Conservation (phyloP, 352 stramenopile genomes). For the Phytophthora multivora region DNA sequence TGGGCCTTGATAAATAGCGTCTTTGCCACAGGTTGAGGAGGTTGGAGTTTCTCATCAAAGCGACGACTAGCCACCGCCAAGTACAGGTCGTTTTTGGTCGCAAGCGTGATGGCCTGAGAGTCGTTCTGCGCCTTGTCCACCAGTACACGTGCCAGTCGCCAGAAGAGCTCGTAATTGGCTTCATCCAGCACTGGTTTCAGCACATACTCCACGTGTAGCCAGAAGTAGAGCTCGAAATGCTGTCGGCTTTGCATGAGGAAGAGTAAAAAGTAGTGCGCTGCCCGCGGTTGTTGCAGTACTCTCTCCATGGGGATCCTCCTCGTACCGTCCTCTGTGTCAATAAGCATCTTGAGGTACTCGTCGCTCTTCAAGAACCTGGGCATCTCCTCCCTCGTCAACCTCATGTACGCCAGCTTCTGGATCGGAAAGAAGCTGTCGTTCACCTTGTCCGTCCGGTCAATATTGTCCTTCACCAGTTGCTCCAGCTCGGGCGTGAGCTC, state of each 20-base stretch:
- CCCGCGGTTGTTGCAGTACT: conserved; percentile 75
- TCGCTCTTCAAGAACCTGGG: conserved; percentile 84
- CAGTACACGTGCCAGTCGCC: conserved; percentile 66
- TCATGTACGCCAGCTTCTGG: conserved; percentile 87
- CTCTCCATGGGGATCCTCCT: conserved; percentile 81
- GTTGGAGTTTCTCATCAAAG: conserved; percentile 50
- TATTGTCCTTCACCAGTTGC: conserved; percentile 74
- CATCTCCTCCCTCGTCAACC: conserved; percentile 80
- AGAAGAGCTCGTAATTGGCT: conserved; percentile 61
- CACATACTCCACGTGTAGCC: conserved; percentile 88
- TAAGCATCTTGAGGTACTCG: conserved; percentile 87
- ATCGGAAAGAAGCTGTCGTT: conserved; percentile 84
- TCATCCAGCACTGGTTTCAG: conserved; percentile 70
- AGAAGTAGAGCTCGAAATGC: conserved; percentile 90
- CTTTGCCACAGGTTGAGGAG: conserved; percentile 44
- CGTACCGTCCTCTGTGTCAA: conserved; percentile 77
- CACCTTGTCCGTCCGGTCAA: conserved; percentile 51
- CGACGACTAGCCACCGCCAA: conserved; percentile 45
- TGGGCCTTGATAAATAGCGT: conserved; percentile 69
- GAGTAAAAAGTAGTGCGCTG: conserved; percentile 86
- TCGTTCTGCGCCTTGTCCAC: conserved; percentile 78
- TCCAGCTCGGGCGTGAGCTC: conserved; percentile 81
- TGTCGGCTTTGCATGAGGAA: conserved; percentile 89
- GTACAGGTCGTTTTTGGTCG: conserved; percentile 75
- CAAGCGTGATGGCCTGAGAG: conserved; percentile 77